Conservation (phyloP, 495 filamentous ascomycete genomes). For the Penicillium diatomitis region DNA sequence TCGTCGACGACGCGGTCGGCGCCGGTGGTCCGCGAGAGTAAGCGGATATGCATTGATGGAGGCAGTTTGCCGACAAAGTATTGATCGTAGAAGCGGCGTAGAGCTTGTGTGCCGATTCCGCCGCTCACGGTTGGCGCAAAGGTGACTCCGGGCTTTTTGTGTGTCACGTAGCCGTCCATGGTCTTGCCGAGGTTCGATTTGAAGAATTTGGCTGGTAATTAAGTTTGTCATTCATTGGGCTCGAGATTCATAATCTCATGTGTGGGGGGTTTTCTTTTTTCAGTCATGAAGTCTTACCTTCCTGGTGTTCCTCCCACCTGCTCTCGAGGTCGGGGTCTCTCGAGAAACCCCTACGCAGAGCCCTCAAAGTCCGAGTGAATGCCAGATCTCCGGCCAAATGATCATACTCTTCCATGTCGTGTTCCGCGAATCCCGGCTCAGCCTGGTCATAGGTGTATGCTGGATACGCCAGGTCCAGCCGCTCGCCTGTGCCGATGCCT, state of each 20-base stretch:
- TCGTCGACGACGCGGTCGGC: conserved; percentile 55
- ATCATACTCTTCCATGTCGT: conserved; percentile 40
- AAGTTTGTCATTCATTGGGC: no score
- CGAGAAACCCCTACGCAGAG: conserved; percentile 47
- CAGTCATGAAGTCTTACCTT: conserved; percentile 24
- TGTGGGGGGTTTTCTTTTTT: no score
- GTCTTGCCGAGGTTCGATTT: conserved; percentile 33
- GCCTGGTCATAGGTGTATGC: conserved; percentile 41
- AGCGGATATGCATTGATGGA: conserved; percentile 53
- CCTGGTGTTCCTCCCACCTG: conserved; percentile 50
- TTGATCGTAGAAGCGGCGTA: conserved; percentile 65
- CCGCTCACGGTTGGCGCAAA: conserved; percentile 55
- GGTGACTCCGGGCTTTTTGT: conserved; percentile 46
- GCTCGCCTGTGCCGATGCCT: conserved; percentile 46
- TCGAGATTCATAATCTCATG: no score
- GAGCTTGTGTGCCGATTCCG: conserved; percentile 56
- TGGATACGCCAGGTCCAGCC: conserved; percentile 27
- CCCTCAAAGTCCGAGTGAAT: conserved; percentile 45
- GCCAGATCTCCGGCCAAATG: conserved; percentile 44
- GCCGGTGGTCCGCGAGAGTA: conserved; percentile 61
- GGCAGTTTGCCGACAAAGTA: conserved; percentile 68
- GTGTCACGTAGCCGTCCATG: conserved; percentile 43
- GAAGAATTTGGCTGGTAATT: conserved; percentile 38
- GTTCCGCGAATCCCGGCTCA: conserved; percentile 51
- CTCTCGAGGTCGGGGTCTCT: conserved; percentile 50